Conservation (phyloP, 495 filamentous ascomycete genomes). For the Chaetomium cochliodes region DNA sequence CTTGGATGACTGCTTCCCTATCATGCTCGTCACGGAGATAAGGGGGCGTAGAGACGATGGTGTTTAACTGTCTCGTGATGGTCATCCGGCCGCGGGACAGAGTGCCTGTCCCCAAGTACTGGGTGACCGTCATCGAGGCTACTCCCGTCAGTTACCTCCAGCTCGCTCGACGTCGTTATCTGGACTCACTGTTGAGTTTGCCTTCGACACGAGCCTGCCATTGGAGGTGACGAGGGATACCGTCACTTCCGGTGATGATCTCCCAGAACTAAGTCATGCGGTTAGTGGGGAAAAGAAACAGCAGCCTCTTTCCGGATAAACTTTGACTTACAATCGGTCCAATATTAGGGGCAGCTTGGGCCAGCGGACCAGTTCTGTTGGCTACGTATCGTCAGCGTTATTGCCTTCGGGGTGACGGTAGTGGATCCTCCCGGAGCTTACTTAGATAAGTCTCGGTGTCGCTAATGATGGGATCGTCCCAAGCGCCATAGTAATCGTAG, state of each 20-base stretch:
- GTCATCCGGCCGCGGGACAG: conserved; percentile 58
- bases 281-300: neutral
- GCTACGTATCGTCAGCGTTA: conserved; percentile 32
- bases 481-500: conserved; percentile 65
- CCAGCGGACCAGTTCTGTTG: conserved; percentile 58
- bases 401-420: conserved; percentile 29
- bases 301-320: neutral
- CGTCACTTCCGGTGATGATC: conserved; percentile 55
- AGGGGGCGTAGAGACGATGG: conserved; percentile 50
- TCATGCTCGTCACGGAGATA: conserved; percentile 53
- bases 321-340: conserved; percentile 45
- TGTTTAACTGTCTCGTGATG: conserved; percentile 56
- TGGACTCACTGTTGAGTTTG: conserved; percentile 34
- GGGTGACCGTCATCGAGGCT: conserved; percentile 59
- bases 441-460: conserved; percentile 41
- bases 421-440: conserved; percentile 16
- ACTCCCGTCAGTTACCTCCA: neutral
- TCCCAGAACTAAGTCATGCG: conserved; percentile 45
- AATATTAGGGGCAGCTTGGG: conserved; percentile 66
- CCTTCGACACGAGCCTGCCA: conserved; percentile 62
- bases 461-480: conserved; percentile 41
- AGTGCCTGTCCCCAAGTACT: conserved; percentile 61
- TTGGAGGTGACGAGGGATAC: conserved; percentile 60
- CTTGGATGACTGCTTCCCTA: conserved; percentile 47
- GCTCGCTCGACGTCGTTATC: conserved; percentile 11